Conservation (phyloP, 176 grass and related monocot species). For the Areca catechu region DNA sequence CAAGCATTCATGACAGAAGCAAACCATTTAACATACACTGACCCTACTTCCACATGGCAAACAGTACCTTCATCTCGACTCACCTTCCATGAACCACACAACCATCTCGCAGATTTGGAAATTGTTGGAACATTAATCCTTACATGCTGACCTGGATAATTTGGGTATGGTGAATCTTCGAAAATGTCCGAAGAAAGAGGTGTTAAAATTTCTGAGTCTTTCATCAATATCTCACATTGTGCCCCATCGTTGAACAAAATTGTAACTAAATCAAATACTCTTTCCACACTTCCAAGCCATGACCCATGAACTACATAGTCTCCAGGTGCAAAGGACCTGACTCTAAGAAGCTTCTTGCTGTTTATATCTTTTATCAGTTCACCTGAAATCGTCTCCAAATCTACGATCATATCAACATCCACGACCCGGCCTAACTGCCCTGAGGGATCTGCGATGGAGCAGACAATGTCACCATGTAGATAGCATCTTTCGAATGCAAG, state of each 20-base stretch:
- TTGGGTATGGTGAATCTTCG: conserved; percentile 68
- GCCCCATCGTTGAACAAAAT: conserved; percentile 58
- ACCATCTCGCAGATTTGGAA: conserved; percentile 53
- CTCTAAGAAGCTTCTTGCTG: conserved; percentile 69
- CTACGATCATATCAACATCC: conserved; percentile 61
- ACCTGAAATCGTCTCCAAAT: conserved; percentile 67
- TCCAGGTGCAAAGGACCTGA: conserved; percentile 68
- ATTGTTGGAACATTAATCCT: conserved; percentile 36
- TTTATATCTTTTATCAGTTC: conserved; percentile 67
- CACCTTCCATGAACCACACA: conserved; percentile 61
- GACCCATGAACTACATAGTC: conserved; percentile 73
- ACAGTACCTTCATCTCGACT: conserved; percentile 56
- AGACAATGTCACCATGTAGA: conserved; percentile 73
- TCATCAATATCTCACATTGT: conserved; percentile 70
- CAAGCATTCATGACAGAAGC: conserved; percentile 56
- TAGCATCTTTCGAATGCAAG: conserved; percentile 4
- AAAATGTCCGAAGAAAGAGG: conserved; percentile 42
- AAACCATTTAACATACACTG: conserved; percentile 79
- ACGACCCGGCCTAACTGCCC: conserved; percentile 69
- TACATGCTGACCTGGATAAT: conserved; percentile 73
- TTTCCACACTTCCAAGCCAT: conserved; percentile 83
- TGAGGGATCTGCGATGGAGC: conserved; percentile 48
- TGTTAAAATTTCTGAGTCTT: conserved; percentile 55
- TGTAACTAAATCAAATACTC: conserved; percentile 65
- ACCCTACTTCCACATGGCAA: conserved; percentile 57